Evolutionary conservation across 139 green algal genomes (phyloP).

Genomic region (Diplosphaera chodatii): DNA sequence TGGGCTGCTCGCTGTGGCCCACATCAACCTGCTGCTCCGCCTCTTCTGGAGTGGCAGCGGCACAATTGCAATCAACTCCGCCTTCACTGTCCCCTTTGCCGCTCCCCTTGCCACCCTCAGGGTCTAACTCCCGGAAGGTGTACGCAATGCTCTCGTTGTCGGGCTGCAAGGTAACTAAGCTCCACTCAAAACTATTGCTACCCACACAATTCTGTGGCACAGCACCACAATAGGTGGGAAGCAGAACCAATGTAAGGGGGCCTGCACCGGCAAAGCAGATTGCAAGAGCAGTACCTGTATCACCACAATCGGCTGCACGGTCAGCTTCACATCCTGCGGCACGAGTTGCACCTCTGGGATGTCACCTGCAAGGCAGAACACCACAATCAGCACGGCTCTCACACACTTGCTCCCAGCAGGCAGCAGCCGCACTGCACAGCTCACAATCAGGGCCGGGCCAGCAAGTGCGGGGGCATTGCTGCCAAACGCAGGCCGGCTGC

Average conservation of each 20-base stretch:
- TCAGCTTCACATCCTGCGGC: neutral
- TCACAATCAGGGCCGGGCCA: no score
- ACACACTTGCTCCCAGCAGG: no score
- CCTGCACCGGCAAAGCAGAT: neutral
- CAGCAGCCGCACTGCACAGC: no score
- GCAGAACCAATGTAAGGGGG: constrained; percentile 41
- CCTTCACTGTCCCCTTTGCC: no score
- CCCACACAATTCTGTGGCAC: neutral
- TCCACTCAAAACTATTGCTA: neutral
- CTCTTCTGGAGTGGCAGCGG: no score
- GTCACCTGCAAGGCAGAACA: neutral
- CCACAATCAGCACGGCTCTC: neutral
- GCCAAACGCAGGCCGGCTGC: no score
- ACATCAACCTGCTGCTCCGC: no score
- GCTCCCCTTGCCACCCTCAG: no score
- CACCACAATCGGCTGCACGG: neutral
- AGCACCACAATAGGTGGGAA: constrained; percentile 95
- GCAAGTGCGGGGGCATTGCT: no score
- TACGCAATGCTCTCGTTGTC: neutral
- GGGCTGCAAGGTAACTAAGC: neutral
- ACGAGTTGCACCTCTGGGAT: neutral
- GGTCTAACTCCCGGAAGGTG: neutral
- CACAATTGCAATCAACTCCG: no score
- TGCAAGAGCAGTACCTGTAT: neutral
- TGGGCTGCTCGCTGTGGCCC: no score